Conservation (phyloP, 768 basidiomycete species). For the Naganishia kalamii region DNA sequence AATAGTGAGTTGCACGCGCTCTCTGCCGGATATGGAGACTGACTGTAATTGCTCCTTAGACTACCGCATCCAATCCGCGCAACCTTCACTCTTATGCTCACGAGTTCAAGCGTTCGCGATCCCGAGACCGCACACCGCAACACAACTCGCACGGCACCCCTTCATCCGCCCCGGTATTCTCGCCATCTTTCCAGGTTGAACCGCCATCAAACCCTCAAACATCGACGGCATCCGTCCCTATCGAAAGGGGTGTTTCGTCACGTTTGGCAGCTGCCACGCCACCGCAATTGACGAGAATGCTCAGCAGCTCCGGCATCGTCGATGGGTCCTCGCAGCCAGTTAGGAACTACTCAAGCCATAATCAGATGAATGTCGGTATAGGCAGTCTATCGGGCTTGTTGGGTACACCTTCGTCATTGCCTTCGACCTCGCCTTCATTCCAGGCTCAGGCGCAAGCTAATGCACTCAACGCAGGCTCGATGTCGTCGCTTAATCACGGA, state of each 20-base stretch:
- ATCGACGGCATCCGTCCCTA: conserved; percentile 15
- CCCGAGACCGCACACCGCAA: conserved; percentile 2
- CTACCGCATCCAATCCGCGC: background rate
- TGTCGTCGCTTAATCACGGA: background rate
- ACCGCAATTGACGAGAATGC: conserved; percentile 11
- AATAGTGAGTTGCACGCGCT: background rate
- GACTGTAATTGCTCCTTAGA: background rate
- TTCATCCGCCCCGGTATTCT: background rate
- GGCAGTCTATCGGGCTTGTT: conserved; percentile 4
- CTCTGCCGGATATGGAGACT: background rate
- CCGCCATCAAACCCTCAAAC: conserved; percentile 15
- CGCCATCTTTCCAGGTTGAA: conserved; percentile 11
- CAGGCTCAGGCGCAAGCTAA: conserved; percentile 8
- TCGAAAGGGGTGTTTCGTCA: conserved; percentile 12
- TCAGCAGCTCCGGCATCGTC: conserved; percentile 9
- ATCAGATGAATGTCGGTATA: background rate
- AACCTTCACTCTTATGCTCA: conserved; percentile 3
- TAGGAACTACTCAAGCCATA: background rate
- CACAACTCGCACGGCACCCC: background rate
- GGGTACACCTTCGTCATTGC: background rate
- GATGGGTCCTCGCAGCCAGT: background rate
- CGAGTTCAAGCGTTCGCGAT: conserved; percentile 9
- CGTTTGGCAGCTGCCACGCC: conserved; percentile 6
- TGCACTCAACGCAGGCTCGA: background rate
- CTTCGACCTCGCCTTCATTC: background rate